A percentile compares a stretch with the other conserved stretches of the same genome.
Conservation (phyloP, 768 basidiomycete species). For the Lactarius trivialis region DNA sequence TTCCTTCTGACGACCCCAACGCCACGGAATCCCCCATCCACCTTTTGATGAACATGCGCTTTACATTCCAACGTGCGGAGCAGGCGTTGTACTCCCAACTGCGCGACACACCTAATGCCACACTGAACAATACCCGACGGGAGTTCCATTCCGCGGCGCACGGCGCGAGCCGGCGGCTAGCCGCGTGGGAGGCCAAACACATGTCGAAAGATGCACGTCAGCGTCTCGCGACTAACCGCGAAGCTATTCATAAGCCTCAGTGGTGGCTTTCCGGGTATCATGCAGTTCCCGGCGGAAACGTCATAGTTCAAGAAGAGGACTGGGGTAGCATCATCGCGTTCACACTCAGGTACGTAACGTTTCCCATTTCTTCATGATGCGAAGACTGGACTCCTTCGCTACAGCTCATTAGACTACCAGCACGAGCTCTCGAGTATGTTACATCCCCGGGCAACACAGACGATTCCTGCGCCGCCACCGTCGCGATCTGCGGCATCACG, state of each 20-base stretch:
- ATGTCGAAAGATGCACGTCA: slow-evolving; percentile 31
- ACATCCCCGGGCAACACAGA: neutral
- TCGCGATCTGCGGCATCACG: neutral
- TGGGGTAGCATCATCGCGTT: slow-evolving; percentile 78
- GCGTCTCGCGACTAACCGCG: slow-evolving; percentile 15
- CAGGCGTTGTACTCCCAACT: slow-evolving; percentile 54
- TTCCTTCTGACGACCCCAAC: slow-evolving; percentile 23
- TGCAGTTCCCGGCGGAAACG: slow-evolving; percentile 57
- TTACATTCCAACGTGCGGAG: slow-evolving; percentile 53
- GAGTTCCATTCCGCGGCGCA: slow-evolving; percentile 47
- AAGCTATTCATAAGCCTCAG: slow-evolving; percentile 41
- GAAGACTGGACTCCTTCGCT: slow-evolving; percentile 4
- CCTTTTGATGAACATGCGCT: slow-evolving; percentile 45
- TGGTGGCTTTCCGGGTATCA: slow-evolving; percentile 63
- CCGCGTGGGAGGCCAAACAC: slow-evolving; percentile 64
- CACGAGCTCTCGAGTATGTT: slow-evolving; percentile 33
- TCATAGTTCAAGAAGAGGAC: slow-evolving; percentile 63
- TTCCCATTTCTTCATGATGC: neutral
- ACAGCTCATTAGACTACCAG: slow-evolving; percentile 56
- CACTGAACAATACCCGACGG: slow-evolving; percentile 58
- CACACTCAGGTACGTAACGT: slow-evolving; percentile 50
- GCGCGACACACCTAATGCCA: slow-evolving; percentile 36
- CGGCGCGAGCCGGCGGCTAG: slow-evolving; percentile 48
- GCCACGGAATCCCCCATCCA: slow-evolving; percentile 30
- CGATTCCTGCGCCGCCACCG: neutral